Base-by-base conservation (phyloP, 164 flowering plant genomes). In the Warburgia ugandensis region DNA sequence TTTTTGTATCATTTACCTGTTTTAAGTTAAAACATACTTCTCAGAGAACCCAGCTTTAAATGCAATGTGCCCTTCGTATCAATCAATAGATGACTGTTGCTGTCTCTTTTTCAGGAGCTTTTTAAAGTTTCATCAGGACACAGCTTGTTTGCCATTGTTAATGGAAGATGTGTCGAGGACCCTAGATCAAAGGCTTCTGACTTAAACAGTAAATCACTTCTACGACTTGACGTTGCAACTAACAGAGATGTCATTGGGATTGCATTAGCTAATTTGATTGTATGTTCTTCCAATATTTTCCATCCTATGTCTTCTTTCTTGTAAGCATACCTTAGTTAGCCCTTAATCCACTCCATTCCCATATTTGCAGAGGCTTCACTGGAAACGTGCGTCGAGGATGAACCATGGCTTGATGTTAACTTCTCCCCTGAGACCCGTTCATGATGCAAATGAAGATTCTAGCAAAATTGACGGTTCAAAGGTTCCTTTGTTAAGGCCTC, bases 341-440 rank as follows among this genome's bases (percentile, higher is more conserved):
- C 23, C 16, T 50, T 19, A 20, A 17, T 26, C 28, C 21, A 19
- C 31, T 29, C 40, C 16, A 13, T 32, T 31, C 36, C 35, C 13
- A 16, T 13, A 6, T 52, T 54, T 69, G 62, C 73, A 81, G 88
- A 67, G 82, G 71, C 79, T 83, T 64, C 74, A 83, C 41, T 83
- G 90, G 90, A 83, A 76, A 56, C 84, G 82, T 44, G 82, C 90
- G 62, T 83, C 90, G 30, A 77, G 79, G 66, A 53, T 56, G 62
- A 76, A 62, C 57, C 79, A 62, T 58, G 86, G 90, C 23, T 62
- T 78, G 73, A 74, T 80, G 86, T 65, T 80, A 62, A 73, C 80
- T 32, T 77, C 86, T 64, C 86, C 90, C 19, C 75, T 83, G 22
- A 72, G 86, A 37, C 73, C 74, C 48, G 69, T n/a, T n/a, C n/a